A percentile compares a stretch with the other conserved stretches of the same genome.
Evolutionary conservation across 208 protist genomes (phyloP).

Genomic region (Acanthamoeba culbertsoni): DNA sequence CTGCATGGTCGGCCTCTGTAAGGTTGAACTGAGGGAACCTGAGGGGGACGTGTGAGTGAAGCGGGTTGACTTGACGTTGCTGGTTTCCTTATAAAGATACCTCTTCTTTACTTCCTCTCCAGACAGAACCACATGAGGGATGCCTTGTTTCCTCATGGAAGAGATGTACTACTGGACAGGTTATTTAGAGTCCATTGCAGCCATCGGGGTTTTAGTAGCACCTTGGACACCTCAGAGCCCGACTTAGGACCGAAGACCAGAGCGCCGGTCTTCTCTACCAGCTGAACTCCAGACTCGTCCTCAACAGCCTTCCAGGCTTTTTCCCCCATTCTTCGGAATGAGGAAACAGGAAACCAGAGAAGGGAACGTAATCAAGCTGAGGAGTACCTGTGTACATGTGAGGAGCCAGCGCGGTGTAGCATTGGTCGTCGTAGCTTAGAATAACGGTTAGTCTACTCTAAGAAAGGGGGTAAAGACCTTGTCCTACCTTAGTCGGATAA

Average conservation of each 20-base stretch:
- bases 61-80: background rate
- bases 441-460: background rate
- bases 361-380: background rate
- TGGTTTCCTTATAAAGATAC: background rate
- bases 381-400: conserved; percentile 46
- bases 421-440: background rate
- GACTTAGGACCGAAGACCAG: conserved; percentile 51
- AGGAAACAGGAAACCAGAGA: too few relatives aligned
- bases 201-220: too few relatives aligned
- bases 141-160: conserved; percentile 1
- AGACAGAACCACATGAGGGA: background rate
- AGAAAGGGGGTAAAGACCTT: background rate
- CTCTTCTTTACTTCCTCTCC: conserved; percentile 2
- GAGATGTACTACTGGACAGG: background rate
- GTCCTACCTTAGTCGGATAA: conserved; percentile 32
- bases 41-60: too few relatives aligned
- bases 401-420: conserved; percentile 31
- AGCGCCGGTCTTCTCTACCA: conserved; percentile 46
- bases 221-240: background rate
- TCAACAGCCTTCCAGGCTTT: conserved; percentile 42
- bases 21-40: conserved; percentile 48
- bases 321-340: background rate
- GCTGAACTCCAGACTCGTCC: conserved; percentile 46
- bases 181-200: too few relatives aligned
- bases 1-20: background rate